Base-by-base conservation (phyloP, 306 rosid species). In the Vicia sativa region DNA sequence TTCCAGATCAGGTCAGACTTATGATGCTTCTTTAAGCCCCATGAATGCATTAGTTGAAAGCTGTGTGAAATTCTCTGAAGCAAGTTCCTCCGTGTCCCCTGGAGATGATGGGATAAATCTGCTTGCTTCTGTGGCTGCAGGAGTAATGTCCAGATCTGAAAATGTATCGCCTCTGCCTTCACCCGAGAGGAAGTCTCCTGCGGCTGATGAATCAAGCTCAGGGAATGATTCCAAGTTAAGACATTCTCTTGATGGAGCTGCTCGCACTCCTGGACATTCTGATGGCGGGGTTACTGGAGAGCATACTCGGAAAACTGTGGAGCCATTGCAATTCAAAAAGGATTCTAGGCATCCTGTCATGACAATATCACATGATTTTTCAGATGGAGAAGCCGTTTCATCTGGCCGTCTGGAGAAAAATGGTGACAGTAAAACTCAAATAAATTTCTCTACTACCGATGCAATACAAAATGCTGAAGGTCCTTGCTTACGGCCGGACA, bases 111-210 rank as follows among this genome's bases (percentile, higher is more conserved):
- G 97, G 21, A 92, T 89, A 90, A 87, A 89, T 78, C 78, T 92
- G 44, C 96, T 89, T 13, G 97, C 96, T 49, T 79, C 86, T 70
- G 97, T 92, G 57, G 97, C 96, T 41, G 95, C 96, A 8, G 95
- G 86, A 26, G 96, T 85, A 74, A 87, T 89, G 44, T 81, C 90
- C 14, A 84, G 88, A 82, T 89, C 96, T 58, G 87, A 67, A 56
- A 66, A 70, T 67, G 84, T 74, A 18, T 79, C 92, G 26, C 95
- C 96, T 0, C 16, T 62, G 10, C 81, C 58, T 65, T 83, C 93
- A 52, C 91, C 89, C 0, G 87, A 67, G 61, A 82, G 85, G 74
- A 78, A 74, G 70, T 67, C 79, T 61, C 74, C 83, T 35, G 64
- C 75, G 9, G 84, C 68, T 29, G 91, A 80, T 72, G 79, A 78